phyloP scores from a whole-genome alignment of 306 rosid genomes.

The Mimosa bimucronata region DNA sequence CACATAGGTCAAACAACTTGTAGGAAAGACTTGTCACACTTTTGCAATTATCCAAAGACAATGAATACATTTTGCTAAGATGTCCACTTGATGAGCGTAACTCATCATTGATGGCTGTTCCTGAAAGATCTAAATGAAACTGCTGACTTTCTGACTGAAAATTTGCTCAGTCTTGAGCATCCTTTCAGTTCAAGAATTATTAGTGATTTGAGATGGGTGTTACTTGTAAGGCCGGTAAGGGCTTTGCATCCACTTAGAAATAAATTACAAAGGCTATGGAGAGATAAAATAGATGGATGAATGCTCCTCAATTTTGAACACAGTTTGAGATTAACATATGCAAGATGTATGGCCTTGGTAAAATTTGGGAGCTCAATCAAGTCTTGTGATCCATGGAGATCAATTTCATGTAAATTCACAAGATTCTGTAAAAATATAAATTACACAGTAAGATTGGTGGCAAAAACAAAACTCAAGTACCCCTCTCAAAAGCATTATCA shows the following conservation, averaged over 20 bases:
- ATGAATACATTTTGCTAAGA: background rate
- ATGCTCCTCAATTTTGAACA: background rate
- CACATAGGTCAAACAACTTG: too few species aligned
- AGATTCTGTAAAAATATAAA: slow-evolving; percentile 1
- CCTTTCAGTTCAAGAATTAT: fast-evolving
- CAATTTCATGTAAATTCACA: background rate
- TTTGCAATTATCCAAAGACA: background rate
- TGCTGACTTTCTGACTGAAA: background rate
- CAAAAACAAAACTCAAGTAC: too few species aligned
- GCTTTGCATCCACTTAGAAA: fast-evolving
- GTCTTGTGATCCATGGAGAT: background rate
- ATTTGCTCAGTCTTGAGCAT: background rate
- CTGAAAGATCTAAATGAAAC: background rate
- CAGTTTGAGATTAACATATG: fast-evolving
- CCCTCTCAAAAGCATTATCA: too few species aligned
- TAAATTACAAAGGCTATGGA: background rate
- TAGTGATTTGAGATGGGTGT: background rate
- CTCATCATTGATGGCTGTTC: background rate
- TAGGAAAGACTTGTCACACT: background rate
- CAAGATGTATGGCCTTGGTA: background rate
- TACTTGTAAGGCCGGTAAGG: background rate
- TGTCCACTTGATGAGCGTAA: background rate
- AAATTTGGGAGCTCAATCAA: background rate
- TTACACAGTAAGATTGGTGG: background rate
- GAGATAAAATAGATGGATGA: background rate